Percentiles rank a stretch among this genome's conserved stretches.
Evolutionary conservation across 1,284 basidiomycete species (phyloP).

Genomic region (Tetrapyrgos nigripes): DNA sequence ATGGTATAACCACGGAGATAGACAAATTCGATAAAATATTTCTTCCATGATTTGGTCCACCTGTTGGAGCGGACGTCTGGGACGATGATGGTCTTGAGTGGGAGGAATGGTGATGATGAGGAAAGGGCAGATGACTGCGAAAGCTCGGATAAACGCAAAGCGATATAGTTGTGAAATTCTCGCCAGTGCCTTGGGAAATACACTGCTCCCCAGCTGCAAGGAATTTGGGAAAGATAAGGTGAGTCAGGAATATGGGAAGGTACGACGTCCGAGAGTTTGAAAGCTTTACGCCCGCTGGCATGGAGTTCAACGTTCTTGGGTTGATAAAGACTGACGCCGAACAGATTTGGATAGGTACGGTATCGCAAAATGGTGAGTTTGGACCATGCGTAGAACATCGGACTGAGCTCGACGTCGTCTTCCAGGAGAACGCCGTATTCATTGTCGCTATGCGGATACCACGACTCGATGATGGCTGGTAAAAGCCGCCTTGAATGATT

Average conservation of each 20-base stretch:
- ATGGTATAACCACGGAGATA: constrained; percentile 83
- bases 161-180: constrained; percentile 81
- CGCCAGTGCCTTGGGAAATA: constrained; percentile 89
- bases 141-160: constrained; percentile 64
- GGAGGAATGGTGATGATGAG: not conserved
- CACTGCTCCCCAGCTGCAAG: constrained; percentile 90
- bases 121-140: constrained; percentile 38
- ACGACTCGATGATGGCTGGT: constrained; percentile 83
- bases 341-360: constrained; percentile 63
- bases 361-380: constrained; percentile 80
- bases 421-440: constrained; percentile 82
- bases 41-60: constrained; percentile 86
- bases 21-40: constrained; percentile 84
- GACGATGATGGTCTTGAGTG: constrained; percentile 53
- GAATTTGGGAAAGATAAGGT: constrained; percentile 84
- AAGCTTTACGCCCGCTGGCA: constrained; percentile 68
- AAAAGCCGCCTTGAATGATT: constrained; percentile 79
- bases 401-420: constrained; percentile 85
- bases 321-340: constrained; percentile 84
- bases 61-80: constrained; percentile 78
- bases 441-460: constrained; percentile 79
- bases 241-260: constrained; percentile 50
- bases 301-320: constrained; percentile 81
- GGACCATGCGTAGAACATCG: constrained; percentile 83
- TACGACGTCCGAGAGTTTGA: constrained; percentile 70